Conservation (phyloP, 495 filamentous ascomycete genomes). For the Durotheca rogersii region DNA sequence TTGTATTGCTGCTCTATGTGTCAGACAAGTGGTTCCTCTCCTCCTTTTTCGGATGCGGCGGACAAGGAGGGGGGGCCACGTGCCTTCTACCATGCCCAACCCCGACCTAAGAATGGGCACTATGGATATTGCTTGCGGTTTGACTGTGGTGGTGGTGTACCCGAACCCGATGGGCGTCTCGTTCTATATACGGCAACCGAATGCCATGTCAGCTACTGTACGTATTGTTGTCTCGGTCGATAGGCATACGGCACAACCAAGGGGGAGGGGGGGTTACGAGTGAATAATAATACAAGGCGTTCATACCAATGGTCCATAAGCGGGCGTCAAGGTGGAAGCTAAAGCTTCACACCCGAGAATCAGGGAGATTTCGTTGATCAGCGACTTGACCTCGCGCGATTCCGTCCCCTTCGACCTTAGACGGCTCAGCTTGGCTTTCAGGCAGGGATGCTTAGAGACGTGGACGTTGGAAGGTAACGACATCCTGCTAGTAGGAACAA, state of each 20-base stretch:
- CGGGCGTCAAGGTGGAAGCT: conserved; percentile 57
- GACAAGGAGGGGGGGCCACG: conserved; percentile 6
- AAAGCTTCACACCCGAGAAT: conserved; percentile 84
- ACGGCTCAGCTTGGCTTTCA: conserved; percentile 84
- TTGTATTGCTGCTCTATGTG: conserved; percentile 61
- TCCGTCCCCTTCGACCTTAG: conserved; percentile 71
- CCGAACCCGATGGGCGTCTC: conserved; percentile 70
- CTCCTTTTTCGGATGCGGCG: conserved; percentile 3
- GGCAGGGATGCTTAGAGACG: conserved; percentile 81
- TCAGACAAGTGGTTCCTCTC: conserved; percentile 6
- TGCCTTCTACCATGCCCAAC: conserved; percentile 83
- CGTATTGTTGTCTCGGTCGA: too few relatives aligned
- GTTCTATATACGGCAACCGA: conserved; percentile 50
- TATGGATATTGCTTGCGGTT: conserved; percentile 69
- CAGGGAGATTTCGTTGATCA: conserved; percentile 82
- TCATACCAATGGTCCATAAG: conserved; percentile 48
- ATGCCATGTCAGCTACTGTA: conserved; percentile 5
- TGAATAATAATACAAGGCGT: too few relatives aligned
- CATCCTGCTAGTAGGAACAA: too few relatives aligned
- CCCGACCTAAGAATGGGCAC: conserved; percentile 91
- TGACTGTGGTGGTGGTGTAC: conserved; percentile 60
- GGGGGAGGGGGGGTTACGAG: too few relatives aligned
- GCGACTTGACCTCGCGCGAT: conserved; percentile 71
- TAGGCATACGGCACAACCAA: too few relatives aligned
- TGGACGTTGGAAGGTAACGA: conserved; percentile 70